Base-by-base conservation (phyloP, 345 rosid genomes). In the Anacardium occidentale region DNA sequence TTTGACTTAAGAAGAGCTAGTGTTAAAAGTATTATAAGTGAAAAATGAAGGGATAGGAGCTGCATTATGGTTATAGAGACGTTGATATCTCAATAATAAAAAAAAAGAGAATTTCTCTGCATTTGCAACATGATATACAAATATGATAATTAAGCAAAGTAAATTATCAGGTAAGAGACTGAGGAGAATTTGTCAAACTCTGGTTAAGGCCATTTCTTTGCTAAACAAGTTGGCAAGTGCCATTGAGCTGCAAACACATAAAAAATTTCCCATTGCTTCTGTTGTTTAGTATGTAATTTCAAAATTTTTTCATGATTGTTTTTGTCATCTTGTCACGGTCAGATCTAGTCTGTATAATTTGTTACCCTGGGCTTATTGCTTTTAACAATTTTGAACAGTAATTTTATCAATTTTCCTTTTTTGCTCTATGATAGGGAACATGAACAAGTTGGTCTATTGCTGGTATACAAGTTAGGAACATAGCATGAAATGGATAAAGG, bases 401-500 rank as follows among this genome's bases (percentile, higher is more conserved):
- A 48, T 62, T 32, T 62, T 29, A 26, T 62, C 14, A 32, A 7
- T 29, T 61, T 61, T 44, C 1, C 15, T 70, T 59, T 68, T 62
- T 29, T 58, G 26, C 64, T 65, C 62, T 53, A 22, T 34, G 14
- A 64, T 68, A 64, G 69, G 66, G 34, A 62, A 50, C 20, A 13
- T 57, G 62, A 45, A 65, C 22, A 15, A 60, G 20, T 48, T 77
- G 68, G 13, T 50, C 10, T 20, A 6, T 61, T 65, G 21, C 42
- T 25, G 68, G 50, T 44, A 58, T 69, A 52, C 32, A 34, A 71
- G 78, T 70, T 70, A 70, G 73, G 62, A 79, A 42, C 50, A 24
- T 47, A 72, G 72, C 69, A 80, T 78, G 83, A 78, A 34, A 82
- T 82, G 81, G 85, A 83, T 32, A 64, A 12, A 37, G 68, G 66